Base-by-base conservation (phyloP, 1,284 basidiomycete genomes). In the Leccinum fuscescens region DNA sequence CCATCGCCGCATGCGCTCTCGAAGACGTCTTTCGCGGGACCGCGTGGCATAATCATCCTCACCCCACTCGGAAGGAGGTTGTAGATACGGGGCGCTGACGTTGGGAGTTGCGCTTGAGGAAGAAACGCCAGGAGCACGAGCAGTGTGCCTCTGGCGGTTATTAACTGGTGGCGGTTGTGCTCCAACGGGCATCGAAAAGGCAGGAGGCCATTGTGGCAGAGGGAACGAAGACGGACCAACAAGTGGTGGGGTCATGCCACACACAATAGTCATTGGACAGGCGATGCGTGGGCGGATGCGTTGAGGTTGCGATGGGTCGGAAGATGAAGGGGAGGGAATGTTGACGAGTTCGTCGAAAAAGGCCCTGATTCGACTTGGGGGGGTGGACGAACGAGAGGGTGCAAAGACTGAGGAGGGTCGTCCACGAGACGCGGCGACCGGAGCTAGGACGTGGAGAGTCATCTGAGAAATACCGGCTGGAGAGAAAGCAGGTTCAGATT, bases 341-440 rank as follows among this genome's bases (percentile, higher is more conserved):
- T 92, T 92, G 61, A 93, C 77, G 37, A 93, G 76, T 6, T 88
- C 80, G 63, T 90, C 86, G 66, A 93, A 93, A 68, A 93, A 90
- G 0, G 78, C 76, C 67, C 85, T 88, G 55, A 86, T 74, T 69
- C 83, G 85, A 60, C 66, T 76, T 49, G 82, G 81, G 12, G 83
- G 72, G n/a, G 77, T 65, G 11, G 70, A 72, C 44, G 77, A 77
- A 63, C 78, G 75, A 17, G 80, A 65, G n/a, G 77, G 66, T 5
- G 81, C 54, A 20, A 81, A 67, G 49, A 84, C 65, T 2, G 81
- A 68, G 8, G 78, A 68, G n/a, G 71, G 71, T 37, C 82, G 79
- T 20, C 78, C 75, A 64, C 80, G 78, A 53, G 75, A 68, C 3
- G 71, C 66, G 33, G 78, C 64, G n/a, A 72, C 64, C 54, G 83